Evolutionary conservation across 306 rosid species (phyloP), one percentile per base, ranked within the genome.

Genomic region (Cicer chorassanicum): DNA sequence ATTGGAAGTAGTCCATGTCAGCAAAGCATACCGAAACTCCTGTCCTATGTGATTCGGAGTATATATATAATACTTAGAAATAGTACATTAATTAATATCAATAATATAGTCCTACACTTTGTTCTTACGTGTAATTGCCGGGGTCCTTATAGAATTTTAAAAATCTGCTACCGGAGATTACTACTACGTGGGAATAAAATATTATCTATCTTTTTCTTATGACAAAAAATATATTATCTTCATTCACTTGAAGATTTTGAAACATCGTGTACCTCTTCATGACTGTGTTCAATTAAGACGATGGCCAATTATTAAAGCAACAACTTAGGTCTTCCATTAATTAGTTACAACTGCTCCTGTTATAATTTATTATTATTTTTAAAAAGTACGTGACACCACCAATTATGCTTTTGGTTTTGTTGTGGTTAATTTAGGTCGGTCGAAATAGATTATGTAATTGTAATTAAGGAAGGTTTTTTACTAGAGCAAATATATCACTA

Each of bases 1-100:
- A 42, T 46, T 38, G 54, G 81, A 56, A 65, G 69, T 61, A 73
- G 70, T 69, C 76, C 78, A 16, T 42, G 74, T 79, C 83, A 79
- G 59, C 72, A 71, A 72, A 72, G 62, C 83, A 79, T 55, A 72
- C 50, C 48, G 29, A 65, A 72, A 50, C 45, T 44, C 74, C 60
- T 19, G 69, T 39, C 46, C 45, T 29, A 80, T 70, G 75, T 80
- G 79, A 66, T 56, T 46, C 16, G 0, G 62, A 79, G 15, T 7
- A 46, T 43, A 62, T 43, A 42, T 39, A 41, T 12, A 72, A 79
- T 61, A 78, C 53, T 60, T 13, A 7, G 46, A 65, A 44, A 45
- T 3, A n/a, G 6, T 45, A 36, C 24, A 15, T 16, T 24, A 64
- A 51, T 29, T 54, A 54, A 54, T 14, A 12, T 50, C 39, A 70